These are phyloP conservation scores for Quercus tomentella DNA, from an alignment of 331 rosid species.

Conservation along the genomic window DNA sequence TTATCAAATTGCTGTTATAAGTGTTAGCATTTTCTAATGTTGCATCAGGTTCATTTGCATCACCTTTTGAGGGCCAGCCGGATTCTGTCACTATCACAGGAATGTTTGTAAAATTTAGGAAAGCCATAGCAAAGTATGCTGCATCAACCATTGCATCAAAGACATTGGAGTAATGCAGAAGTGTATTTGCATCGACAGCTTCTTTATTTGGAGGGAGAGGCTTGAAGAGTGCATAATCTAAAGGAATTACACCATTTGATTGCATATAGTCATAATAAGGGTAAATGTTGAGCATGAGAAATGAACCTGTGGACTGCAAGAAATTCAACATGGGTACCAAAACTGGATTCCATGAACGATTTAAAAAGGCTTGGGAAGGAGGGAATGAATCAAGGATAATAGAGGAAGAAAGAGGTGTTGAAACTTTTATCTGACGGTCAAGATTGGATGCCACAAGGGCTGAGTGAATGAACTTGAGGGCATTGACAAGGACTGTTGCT, in stretches of 20 bases:
- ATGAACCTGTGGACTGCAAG: conserved; percentile 74
- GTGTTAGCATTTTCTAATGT: conserved; percentile 85
- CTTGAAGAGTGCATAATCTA: conserved; percentile 84
- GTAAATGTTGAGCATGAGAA: conserved; percentile 77
- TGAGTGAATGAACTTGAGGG: conserved; percentile 73
- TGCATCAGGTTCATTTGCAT: conserved; percentile 76
- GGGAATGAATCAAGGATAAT: conserved; percentile 91
- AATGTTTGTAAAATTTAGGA: conserved; percentile 69
- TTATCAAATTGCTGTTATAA: conserved; percentile 87
- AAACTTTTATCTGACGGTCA: conserved; percentile 79
- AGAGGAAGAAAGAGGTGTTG: conserved; percentile 79
- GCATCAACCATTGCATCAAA: conserved; percentile 96
- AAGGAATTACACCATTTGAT: conserved; percentile 72
- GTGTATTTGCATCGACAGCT: conserved; percentile 86
- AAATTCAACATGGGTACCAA: conserved; percentile 77
- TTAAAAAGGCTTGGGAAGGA: conserved; percentile 92
- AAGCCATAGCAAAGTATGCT: conserved; percentile 77
- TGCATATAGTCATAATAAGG: conserved; percentile 94
- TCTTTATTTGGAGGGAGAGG: conserved; percentile 76
- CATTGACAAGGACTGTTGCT: conserved; percentile 74
- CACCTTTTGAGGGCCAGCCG: conserved; percentile 96
- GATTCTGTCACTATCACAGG: conserved; percentile 84
- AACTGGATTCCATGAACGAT: conserved; percentile 55
- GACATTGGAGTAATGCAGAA: conserved; percentile 83
- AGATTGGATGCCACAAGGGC: conserved; percentile 89